These are phyloP conservation scores for Clausena lansium DNA, from an alignment of 345 rosid species.

Conservation along the genomic window DNA sequence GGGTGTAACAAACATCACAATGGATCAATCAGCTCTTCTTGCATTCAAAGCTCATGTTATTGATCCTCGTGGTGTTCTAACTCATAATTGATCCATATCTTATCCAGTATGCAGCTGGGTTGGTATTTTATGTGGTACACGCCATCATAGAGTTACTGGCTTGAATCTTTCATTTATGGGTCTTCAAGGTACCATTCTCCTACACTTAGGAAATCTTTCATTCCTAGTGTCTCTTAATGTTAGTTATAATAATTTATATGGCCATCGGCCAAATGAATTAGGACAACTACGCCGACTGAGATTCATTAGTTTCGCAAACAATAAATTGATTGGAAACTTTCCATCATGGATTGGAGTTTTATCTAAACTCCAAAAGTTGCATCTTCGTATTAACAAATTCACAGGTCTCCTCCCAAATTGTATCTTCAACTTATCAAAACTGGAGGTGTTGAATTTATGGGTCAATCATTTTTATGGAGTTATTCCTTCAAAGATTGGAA, in stretches of 20 bases:
- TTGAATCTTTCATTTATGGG: slow-evolving; percentile 13
- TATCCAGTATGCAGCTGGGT: slow-evolving; percentile 21
- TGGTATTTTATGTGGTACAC: slow-evolving; percentile 12
- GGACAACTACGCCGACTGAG: background rate
- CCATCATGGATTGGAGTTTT: background rate
- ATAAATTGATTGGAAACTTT: slow-evolving; percentile 1
- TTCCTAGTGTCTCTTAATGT: background rate
- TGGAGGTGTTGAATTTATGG: background rate
- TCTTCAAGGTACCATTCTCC: slow-evolving; percentile 8
- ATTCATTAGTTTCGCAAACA: background rate
- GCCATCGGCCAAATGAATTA: slow-evolving; percentile 3
- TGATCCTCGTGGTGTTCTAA: background rate
- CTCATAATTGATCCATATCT: slow-evolving; percentile 10
- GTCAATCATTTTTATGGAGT: background rate
- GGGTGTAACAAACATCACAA: background rate
- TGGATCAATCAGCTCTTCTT: slow-evolving; percentile 4
- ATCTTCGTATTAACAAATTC: background rate
- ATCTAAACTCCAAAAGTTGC: background rate
- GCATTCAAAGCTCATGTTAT: background rate
- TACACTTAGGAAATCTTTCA: background rate
- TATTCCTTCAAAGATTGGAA: background rate
- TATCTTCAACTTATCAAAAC: background rate
- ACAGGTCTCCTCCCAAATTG: background rate
- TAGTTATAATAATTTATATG: slow-evolving; percentile 4
- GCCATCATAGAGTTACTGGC: slow-evolving; percentile 14